Evolutionary conservation across 108 stramenopile genomes (phyloP), one percentile per base, ranked within the genome.

Genomic region (Nitzschia palea): DNA sequence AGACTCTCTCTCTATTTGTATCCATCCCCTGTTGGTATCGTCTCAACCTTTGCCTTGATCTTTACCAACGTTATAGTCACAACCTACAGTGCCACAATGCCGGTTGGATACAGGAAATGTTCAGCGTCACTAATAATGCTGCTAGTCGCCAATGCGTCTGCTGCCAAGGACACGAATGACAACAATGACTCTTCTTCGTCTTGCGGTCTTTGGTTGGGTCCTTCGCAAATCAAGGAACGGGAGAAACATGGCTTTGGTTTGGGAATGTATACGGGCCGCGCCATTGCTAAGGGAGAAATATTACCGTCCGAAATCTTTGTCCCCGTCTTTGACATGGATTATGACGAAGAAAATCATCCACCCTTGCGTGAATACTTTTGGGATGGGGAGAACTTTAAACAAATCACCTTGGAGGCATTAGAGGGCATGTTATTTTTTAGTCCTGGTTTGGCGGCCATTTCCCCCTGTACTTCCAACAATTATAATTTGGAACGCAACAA

Each of bases 241-340:
- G 85, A 76, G 26, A 58, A 73, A 14, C 85, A 86, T 50, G 85
- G 85, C 3, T 86, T 76, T 55, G 87, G 87, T 1, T 51, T 86
- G 23, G 84, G 84, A 10, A 74, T 89, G 58, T 89, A 83, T 70
- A 86, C 87, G 31, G 73, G 82, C 2, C 50, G 64, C 14, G 3
- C 23, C 29, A 80, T 80, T 30, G 10, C 40, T 4, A 47, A 60
- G 37, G 73, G 73, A 4, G 35, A 34, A 8, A 23, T 67, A 4
- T 66, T 56, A 20, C 36, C 47, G 43, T 40, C 56, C 27, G 61
- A 53, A 0, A 15, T 62, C 60, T 74, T 85, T 25, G 20, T 78
- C 18, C 71, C 71, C 20, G 32, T 65, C 12, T 45, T 14, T 47
- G 44, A 62, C 45, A 18, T 37, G 33, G 23, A 59, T 40, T n/a